Conservation (phyloP, 2,329 filamentous ascomycete genomes). For the Lecanicillium sp. region DNA sequence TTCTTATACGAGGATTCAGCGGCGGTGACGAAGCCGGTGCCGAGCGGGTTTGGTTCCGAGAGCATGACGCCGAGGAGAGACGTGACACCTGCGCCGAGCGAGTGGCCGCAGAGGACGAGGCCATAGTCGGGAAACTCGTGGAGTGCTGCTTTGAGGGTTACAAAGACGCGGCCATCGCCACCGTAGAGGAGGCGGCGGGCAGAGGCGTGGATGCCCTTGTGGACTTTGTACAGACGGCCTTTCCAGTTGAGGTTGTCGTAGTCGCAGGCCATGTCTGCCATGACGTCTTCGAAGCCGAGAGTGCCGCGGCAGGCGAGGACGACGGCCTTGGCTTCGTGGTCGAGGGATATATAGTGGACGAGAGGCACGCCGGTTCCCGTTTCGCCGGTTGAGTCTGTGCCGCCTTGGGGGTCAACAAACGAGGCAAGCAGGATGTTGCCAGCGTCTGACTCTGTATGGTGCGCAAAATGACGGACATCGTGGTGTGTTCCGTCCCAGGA, state of each 20-base stretch:
- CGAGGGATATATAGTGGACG: slow-evolving; percentile 65
- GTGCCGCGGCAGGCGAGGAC: slow-evolving; percentile 67
- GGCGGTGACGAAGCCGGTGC: slow-evolving; percentile 56
- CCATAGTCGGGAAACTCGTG: slow-evolving; percentile 62
- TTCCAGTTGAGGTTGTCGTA: slow-evolving; percentile 60
- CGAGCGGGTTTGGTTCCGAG: slow-evolving; percentile 48
- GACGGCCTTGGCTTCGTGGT: slow-evolving; percentile 63
- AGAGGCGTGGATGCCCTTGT: slow-evolving; percentile 67
- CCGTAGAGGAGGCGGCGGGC: slow-evolving; percentile 60
- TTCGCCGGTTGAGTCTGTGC: slow-evolving; percentile 54
- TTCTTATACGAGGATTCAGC: slow-evolving; percentile 33
- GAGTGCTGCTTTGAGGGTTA: slow-evolving; percentile 56
- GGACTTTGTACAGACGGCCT: slow-evolving; percentile 57
- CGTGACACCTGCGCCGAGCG: slow-evolving; percentile 60
- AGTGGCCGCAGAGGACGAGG: slow-evolving; percentile 61
- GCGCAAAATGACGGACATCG: slow-evolving; percentile 55
- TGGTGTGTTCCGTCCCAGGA: slow-evolving; percentile 42
- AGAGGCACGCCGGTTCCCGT: slow-evolving; percentile 60
- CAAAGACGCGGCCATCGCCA: slow-evolving; percentile 56
- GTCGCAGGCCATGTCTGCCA: slow-evolving; percentile 67
- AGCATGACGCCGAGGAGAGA: slow-evolving; percentile 64
- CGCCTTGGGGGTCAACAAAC: slow-evolving; percentile 61
- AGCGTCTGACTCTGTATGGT: slow-evolving; percentile 50
- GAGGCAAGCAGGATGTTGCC: slow-evolving; percentile 58
- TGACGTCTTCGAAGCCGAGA: slow-evolving; percentile 63